Evolutionary conservation across 352 stramenopile genomes (phyloP).

Genomic region (Phytopythium litorale): DNA sequence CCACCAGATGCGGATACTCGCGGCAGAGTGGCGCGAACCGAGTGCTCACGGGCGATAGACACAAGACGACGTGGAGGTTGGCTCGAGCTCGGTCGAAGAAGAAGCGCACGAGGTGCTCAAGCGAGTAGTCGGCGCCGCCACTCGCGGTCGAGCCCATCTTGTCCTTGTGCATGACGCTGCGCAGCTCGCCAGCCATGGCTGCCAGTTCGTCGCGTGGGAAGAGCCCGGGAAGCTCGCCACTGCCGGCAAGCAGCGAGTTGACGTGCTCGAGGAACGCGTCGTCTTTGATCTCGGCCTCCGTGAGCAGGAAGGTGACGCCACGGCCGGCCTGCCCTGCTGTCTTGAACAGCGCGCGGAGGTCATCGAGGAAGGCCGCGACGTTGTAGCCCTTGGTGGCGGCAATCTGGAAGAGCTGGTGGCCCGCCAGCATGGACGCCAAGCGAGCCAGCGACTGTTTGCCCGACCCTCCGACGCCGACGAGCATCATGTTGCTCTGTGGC

Average conservation of each 20-base stretch:
- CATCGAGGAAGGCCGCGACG: slow-evolving; percentile 79
- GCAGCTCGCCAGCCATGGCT: slow-evolving; percentile 82
- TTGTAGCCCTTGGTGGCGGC: slow-evolving; percentile 88
- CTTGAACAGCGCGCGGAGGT: slow-evolving; percentile 84
- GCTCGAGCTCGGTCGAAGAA: slow-evolving; percentile 83
- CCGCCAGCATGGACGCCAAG: slow-evolving; percentile 74
- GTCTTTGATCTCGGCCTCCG: slow-evolving; percentile 89
- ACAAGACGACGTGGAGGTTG: slow-evolving; percentile 87
- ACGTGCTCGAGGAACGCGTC: slow-evolving; percentile 89
- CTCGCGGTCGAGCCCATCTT: slow-evolving; percentile 17
- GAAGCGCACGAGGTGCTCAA: slow-evolving; percentile 80
- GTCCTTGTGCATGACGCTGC: slow-evolving; percentile 61
- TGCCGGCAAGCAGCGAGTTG: slow-evolving; percentile 79
- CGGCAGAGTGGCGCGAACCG: slow-evolving; percentile 76
- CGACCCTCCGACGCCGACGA: slow-evolving; percentile 88
- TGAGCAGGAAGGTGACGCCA: slow-evolving; percentile 81
- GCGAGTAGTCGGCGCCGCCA: slow-evolving; percentile 55
- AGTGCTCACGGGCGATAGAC: slow-evolving; percentile 81
- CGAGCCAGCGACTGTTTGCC: slow-evolving; percentile 85
- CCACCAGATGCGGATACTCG: slow-evolving; percentile 88
- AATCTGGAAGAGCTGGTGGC: slow-evolving; percentile 84
- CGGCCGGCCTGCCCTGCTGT: slow-evolving; percentile 75
- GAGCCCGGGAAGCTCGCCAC: slow-evolving; percentile 80
- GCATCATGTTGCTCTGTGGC: slow-evolving; percentile 86
- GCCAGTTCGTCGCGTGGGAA: slow-evolving; percentile 89